phyloP scores from a whole-genome alignment of 2,329 filamentous ascomycete genomes.

The Beauveria sp. region DNA sequence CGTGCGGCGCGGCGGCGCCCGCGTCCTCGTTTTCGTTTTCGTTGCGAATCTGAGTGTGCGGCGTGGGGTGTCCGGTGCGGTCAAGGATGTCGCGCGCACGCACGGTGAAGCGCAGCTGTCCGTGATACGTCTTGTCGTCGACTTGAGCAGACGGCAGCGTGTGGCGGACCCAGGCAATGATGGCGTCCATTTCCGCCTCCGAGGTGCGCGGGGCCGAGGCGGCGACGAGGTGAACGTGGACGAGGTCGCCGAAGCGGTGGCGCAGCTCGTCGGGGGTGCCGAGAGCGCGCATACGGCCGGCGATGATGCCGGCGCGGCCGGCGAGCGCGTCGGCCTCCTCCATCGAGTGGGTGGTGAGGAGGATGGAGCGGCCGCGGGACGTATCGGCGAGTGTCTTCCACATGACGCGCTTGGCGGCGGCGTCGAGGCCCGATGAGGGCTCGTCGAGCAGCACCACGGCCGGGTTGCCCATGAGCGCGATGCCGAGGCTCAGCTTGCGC shows the following conservation, averaged over 20 bases:
- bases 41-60: neutral
- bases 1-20: constrained; percentile 22
- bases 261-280: constrained; percentile 69
- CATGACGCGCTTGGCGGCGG: constrained; percentile 85
- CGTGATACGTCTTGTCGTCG: constrained; percentile 71
- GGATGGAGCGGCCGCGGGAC: constrained; percentile 67
- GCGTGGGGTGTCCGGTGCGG: neutral
- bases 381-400: constrained; percentile 76
- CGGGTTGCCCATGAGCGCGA: constrained; percentile 88
- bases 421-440: constrained; percentile 81
- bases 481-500: constrained; percentile 81
- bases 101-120: constrained; percentile 79
- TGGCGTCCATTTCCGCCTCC: constrained; percentile 56
- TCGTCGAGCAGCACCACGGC: constrained; percentile 83
- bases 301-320: constrained; percentile 76
- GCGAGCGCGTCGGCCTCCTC: constrained; percentile 90
- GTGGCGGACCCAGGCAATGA: constrained; percentile 57
- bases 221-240: constrained; percentile 77
- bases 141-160: constrained; percentile 59
- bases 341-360: constrained; percentile 91
- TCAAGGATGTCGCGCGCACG: constrained; percentile 34
- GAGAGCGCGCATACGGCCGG: constrained; percentile 75
- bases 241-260: constrained; percentile 65
- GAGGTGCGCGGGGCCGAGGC: constrained; percentile 65
- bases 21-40: neutral